Percentiles rank a stretch among this genome's conserved stretches.
Evolutionary conservation across 2,329 filamentous ascomycete species (phyloP).

Genomic region (Nothomitra cinnamomea): DNA sequence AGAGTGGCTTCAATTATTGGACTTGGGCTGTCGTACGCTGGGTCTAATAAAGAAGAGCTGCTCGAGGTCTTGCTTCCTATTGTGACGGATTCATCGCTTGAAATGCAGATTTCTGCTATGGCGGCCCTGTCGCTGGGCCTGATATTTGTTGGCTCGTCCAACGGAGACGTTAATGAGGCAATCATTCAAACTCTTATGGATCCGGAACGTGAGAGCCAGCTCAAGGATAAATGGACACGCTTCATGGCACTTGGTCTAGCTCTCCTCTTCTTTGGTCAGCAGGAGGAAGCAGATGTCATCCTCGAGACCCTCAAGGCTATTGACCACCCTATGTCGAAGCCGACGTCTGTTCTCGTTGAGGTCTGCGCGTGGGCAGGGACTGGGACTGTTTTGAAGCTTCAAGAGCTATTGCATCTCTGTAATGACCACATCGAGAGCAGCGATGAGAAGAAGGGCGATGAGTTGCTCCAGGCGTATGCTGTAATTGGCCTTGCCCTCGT

Average conservation of each 20-base stretch:
- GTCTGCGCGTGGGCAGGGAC: constrained; percentile 98
- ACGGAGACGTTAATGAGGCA: constrained; percentile 78
- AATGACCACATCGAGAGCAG: constrained; percentile 93
- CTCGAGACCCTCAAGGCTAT: constrained; percentile 93
- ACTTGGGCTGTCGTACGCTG: constrained; percentile 83
- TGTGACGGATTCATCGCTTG: constrained; percentile 63
- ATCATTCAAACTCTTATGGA: constrained; percentile 88
- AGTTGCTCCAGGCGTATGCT: constrained; percentile 88
- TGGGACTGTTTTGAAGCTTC: constrained; percentile 89
- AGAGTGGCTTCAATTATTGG: constrained; percentile 87
- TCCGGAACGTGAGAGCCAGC: constrained; percentile 73
- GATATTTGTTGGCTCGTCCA: constrained; percentile 81
- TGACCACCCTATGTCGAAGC: constrained; percentile 90
- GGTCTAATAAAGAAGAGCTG: constrained; percentile 82
- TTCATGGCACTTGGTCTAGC: constrained; percentile 92
- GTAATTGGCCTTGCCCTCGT: constrained; percentile 88
- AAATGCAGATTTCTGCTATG: constrained; percentile 95
- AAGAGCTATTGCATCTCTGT: constrained; percentile 93
- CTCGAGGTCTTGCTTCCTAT: constrained; percentile 73
- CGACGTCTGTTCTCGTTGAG: constrained; percentile 84
- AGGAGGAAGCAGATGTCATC: constrained; percentile 98
- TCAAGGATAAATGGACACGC: constrained; percentile 96
- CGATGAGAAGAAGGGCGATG: constrained; percentile 88
- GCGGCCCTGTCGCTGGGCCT: constrained; percentile 80
- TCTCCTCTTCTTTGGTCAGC: constrained; percentile 84